Evolutionary conservation across 2,329 filamentous ascomycete species (phyloP), one percentile per base, ranked within the genome.

Genomic region (Fusarium incarnatum): DNA sequence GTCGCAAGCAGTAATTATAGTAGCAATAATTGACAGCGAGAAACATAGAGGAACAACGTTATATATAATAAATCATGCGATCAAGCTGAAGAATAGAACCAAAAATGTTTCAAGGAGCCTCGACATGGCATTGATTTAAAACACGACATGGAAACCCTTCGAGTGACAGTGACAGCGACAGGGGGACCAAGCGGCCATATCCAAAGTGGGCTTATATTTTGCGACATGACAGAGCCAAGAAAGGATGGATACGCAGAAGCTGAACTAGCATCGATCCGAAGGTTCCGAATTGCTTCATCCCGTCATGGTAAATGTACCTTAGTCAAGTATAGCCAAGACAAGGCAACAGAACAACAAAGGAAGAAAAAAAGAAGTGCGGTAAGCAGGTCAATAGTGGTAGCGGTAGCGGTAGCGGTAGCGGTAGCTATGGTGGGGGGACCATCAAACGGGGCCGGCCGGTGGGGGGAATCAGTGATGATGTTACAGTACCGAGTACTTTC

Each of bases 201-300:
- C 42, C 25, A 45, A 25, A 32, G 55, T 47, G 30, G 54, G 44
- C 44, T 55, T 63, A 56, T 67, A 68, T 64, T 37, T 37, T 37
- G 34, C 34, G 34, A 37, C 34, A 37, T 37, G 34, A 37, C 34
- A 37, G 18, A 62, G 64, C 65, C 53, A 59, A 71, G 55, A 53
- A 52, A 27, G 18, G 23, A 40, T 4, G 20, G 22, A 23, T 20
- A 28, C 57, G n/a, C 48, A 58, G 45, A 22, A 32, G 48, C 22
- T 30, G 20, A 20, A 22, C 47, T n/a, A 44, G 22, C 41, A 18
- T 42, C 25, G 34, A 68, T 68, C 74, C 74, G 73, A 70, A 37
- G 68, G 68, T 74, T 77, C 75, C 75, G 75, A 75, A 73, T 76
- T 71, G 64, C 73, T 74, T 76, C 71, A 70, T 68, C 47, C 32